A percentile compares a stretch with the other conserved stretches of the same genome.
Evolutionary conservation across 352 stramenopile genomes (phyloP).

Genomic region (Phytophthora multivora): DNA sequence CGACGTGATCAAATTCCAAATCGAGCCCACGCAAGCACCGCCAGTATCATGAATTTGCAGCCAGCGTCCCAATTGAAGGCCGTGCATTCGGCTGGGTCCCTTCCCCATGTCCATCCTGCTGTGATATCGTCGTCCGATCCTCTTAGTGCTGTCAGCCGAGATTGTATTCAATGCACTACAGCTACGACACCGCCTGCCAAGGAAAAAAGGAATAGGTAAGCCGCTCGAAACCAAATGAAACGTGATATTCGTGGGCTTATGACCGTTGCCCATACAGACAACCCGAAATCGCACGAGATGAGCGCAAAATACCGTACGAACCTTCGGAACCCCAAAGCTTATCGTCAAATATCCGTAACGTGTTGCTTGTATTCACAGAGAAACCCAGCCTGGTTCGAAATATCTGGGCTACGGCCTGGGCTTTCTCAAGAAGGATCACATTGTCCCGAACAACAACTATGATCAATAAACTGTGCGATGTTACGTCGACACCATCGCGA

Average conservation of each 20-base stretch:
- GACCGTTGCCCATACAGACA: conserved; percentile 12
- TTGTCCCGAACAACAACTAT: conserved; percentile 47
- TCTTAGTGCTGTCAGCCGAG: conserved; percentile 38
- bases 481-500: conserved; percentile 13
- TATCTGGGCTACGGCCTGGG: conserved; percentile 78
- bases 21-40: conserved; percentile 52
- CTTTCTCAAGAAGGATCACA: conserved; percentile 79
- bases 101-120: conserved; percentile 7
- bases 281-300: conserved; percentile 20
- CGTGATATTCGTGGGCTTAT: not conserved
- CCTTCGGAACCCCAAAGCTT: not conserved
- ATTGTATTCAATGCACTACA: conserved; percentile 68
- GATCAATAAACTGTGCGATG: conserved; percentile 13
- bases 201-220: conserved; percentile 20
- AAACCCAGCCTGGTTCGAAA: conserved; percentile 59
- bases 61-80: conserved; percentile 22
- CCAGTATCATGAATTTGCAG: conserved; percentile 39
- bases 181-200: conserved; percentile 8
- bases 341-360: conserved; percentile 3
- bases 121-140: not conserved
- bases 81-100: conserved; percentile 21
- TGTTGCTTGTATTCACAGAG: conserved; percentile 32
- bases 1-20: conserved; percentile 68
- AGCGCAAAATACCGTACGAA: conserved; percentile 27
- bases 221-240: not conserved